Evolutionary conservation across 495 filamentous ascomycete species (phyloP), one percentile per base, ranked within the genome.

Genomic region (Saxispiralis lemnorum): DNA sequence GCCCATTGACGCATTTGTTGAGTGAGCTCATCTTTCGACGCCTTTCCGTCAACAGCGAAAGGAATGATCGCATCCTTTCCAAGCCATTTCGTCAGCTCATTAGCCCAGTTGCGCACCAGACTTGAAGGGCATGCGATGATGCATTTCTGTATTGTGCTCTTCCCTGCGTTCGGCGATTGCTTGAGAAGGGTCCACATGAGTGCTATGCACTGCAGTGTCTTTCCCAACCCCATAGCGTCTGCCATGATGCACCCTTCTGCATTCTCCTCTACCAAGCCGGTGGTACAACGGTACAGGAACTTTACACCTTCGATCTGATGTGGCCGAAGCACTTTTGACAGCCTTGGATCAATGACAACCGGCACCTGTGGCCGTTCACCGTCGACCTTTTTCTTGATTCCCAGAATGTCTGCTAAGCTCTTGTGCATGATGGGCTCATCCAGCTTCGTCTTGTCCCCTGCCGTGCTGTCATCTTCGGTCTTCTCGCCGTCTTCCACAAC

Each of bases 231-330:
- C 89, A 99, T 99, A 53, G 94, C 89, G 57, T 99, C 89, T 50
- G 89, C 89, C 89, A 99, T 99, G 58, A 99, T 99, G 58, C 89
- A 96, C 0, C 89, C 89, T 62, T 95, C 83, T 17, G 92, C 92
- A 44, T 86, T 89, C 35, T 78, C 72, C 56, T 99, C 89, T 50
- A 96, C 77, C 71, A 96, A 69, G 6, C 89, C 89, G 18, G 88
- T 96, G 15, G 85, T 84, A 58, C 83, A 92, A 41, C 73, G 70
- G 60, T 96, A 99, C 65, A 99, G 74, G 56, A 99, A 99, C 68
- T 93, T 94, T 35, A 99, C 89, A 58, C 89, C 89, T 59, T 96
- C 89, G 32, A 99, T 80, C 61, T 99, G 89, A 78, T 99, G 89
- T 7, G 89, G 89, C 21, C 89, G 76, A 19, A 99, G 63, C 18